Evolutionary conservation across 2,329 filamentous ascomycete species (phyloP).

Genomic region (Pyrenochaeta sp.): DNA sequence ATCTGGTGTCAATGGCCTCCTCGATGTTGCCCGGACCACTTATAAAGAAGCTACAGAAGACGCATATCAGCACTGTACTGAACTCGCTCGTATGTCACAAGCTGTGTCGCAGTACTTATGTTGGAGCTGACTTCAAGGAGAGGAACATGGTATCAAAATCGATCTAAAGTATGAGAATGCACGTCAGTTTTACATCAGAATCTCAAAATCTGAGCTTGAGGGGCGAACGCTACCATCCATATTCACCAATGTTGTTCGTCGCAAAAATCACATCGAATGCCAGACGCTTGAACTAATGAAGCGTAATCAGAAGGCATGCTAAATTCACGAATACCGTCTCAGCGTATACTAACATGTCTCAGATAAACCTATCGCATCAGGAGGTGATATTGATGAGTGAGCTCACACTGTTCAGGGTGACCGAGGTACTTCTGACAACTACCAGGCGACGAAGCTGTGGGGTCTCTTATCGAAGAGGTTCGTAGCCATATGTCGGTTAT

Average conservation of each 20-base stretch:
- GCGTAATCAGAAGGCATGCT: constrained; percentile 64
- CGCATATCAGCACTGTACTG: constrained; percentile 73
- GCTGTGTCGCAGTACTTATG: not conserved
- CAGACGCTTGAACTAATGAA: constrained; percentile 87
- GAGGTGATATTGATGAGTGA: constrained; percentile 81
- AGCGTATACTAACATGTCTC: constrained; percentile 39
- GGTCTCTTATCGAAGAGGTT: constrained; percentile 76
- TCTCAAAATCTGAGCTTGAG: constrained; percentile 71
- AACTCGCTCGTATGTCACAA: constrained; percentile 66
- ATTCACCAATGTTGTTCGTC: constrained; percentile 80
- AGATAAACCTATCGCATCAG: constrained; percentile 80
- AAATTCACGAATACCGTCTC: not conserved
- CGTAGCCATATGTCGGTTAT: constrained; percentile 74
- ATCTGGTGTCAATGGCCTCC: constrained; percentile 82
- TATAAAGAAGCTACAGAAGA: constrained; percentile 90
- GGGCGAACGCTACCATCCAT: constrained; percentile 67
- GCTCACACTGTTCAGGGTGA: not conserved
- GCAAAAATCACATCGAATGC: constrained; percentile 82
- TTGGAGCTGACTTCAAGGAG: constrained; percentile 24
- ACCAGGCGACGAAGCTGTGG: constrained; percentile 71
- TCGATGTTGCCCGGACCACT: constrained; percentile 87
- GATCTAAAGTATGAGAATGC: constrained; percentile 78
- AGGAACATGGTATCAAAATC: constrained; percentile 65
- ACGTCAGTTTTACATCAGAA: constrained; percentile 80
- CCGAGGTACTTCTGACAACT: constrained; percentile 2